Conservation (phyloP, 306 rosid genomes). For the Castanopsis chinensis region DNA sequence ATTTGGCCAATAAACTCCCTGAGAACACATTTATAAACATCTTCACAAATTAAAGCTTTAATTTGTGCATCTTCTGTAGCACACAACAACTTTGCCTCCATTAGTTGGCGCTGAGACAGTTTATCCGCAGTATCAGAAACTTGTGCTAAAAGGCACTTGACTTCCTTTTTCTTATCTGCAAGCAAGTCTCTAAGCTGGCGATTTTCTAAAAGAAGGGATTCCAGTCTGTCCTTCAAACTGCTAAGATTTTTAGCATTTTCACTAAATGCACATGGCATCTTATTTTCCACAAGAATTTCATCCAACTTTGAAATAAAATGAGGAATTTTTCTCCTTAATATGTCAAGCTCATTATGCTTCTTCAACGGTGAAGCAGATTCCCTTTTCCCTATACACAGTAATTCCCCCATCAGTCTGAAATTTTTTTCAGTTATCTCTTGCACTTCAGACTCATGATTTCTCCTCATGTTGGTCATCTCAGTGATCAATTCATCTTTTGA, state of each 20-base stretch:
- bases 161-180: constrained; percentile 50
- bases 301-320: constrained; percentile 65
- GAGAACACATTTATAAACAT: constrained; percentile 48
- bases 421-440: constrained; percentile 61
- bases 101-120: constrained; percentile 41
- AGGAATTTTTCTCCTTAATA: constrained; percentile 62
- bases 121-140: constrained; percentile 51
- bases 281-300: constrained; percentile 51
- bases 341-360: constrained; percentile 75
- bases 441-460: constrained; percentile 78
- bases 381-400: constrained; percentile 48
- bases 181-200: constrained; percentile 55
- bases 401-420: constrained; percentile 54
- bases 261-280: constrained; percentile 37
- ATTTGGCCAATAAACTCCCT: constrained; percentile 45
- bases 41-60: constrained; percentile 54
- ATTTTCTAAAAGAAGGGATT: constrained; percentile 55
- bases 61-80: constrained; percentile 44
- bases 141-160: constrained; percentile 48
- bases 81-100: constrained; percentile 43
- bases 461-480: constrained; percentile 69
- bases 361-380: constrained; percentile 49
- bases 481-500: constrained; percentile 45
- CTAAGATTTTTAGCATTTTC: constrained; percentile 47
- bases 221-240: constrained; percentile 61